phyloP scores from a whole-genome alignment of 2,329 filamentous ascomycete species.

The Pseudogymnoascus sp. region DNA sequence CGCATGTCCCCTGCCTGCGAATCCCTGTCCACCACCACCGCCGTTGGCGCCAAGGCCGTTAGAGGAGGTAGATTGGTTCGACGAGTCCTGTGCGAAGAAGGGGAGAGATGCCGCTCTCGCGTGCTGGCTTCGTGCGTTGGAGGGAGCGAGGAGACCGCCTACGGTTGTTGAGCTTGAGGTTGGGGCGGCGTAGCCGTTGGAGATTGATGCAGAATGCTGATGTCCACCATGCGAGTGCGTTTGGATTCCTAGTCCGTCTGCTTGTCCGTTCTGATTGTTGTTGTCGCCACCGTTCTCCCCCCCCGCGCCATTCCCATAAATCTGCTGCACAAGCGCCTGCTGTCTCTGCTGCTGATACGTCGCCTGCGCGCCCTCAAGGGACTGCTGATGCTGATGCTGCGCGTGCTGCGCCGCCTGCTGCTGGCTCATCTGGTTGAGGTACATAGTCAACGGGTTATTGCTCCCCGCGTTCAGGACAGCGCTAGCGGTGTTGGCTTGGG shows the following conservation, averaged over 20 bases:
- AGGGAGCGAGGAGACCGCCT: constrained; percentile 69
- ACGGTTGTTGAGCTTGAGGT: constrained; percentile 53
- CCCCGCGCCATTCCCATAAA: constrained; percentile 28
- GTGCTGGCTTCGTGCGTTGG: constrained; percentile 54
- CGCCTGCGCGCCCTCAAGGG: constrained; percentile 32
- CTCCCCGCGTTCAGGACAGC: constrained; percentile 70
- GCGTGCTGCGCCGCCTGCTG: constrained; percentile 65
- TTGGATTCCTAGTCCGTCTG: constrained; percentile 53
- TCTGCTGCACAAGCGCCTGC: constrained; percentile 40
- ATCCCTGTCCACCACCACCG: constrained; percentile 25
- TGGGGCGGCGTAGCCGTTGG: constrained; percentile 38
- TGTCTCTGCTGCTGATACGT: constrained; percentile 45
- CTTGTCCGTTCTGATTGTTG: constrained; percentile 40
- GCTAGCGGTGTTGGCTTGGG: constrained; percentile 51
- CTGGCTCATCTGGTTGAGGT: constrained; percentile 75
- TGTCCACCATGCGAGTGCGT: constrained; percentile 75
- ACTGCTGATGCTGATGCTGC: constrained; percentile 37
- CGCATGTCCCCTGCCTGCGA: constrained; percentile 52
- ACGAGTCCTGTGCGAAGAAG: constrained; percentile 56
- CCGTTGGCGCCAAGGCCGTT: constrained; percentile 37
- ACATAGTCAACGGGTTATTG: constrained; percentile 89
- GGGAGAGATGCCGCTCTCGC: constrained; percentile 78
- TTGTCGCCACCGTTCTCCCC: constrained; percentile 44
- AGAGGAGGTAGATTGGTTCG: constrained; percentile 45
- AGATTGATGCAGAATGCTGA: constrained; percentile 62